phyloP scores from a whole-genome alignment of 352 stramenopile species.

The Globisporangium recalcitrans region DNA sequence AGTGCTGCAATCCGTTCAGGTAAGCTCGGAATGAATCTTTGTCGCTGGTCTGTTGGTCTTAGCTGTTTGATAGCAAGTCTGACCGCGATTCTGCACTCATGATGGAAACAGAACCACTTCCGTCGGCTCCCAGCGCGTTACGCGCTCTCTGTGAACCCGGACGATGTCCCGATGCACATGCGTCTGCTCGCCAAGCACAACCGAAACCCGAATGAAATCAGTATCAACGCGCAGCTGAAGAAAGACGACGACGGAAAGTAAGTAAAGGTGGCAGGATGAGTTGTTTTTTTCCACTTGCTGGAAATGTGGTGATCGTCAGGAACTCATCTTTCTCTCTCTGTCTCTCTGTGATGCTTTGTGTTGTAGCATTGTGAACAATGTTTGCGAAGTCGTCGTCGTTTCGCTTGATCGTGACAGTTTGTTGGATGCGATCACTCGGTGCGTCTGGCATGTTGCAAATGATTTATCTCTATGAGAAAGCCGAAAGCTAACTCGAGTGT shows the following conservation, averaged over 20 bases:
- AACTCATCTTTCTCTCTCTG: neutral
- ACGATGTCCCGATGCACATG: constrained; percentile 87
- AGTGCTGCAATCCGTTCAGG: constrained; percentile 77
- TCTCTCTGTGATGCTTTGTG: neutral
- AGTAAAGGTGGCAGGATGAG: constrained; percentile 12
- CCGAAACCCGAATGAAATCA: constrained; percentile 73
- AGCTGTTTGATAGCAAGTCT: neutral
- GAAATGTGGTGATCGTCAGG: neutral
- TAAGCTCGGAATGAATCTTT: constrained; percentile 8
- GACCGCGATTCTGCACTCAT: neutral
- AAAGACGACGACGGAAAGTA: constrained; percentile 87
- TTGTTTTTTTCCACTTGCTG: neutral
- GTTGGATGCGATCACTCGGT: constrained; percentile 72
- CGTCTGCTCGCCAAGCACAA: constrained; percentile 77
- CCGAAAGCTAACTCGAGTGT: neutral
- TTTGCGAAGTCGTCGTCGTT: constrained; percentile 81
- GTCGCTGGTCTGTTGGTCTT: neutral
- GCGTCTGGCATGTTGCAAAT: neutral
- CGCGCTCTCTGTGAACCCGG: constrained; percentile 77
- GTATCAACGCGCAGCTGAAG: constrained; percentile 77
- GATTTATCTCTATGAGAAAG: neutral
- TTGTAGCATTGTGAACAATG: constrained; percentile 60
- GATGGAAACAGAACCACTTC: constrained; percentile 50
- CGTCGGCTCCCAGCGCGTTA: constrained; percentile 75
- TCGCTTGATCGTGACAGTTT: constrained; percentile 74